A percentile compares a stretch with the other conserved stretches of the same genome.
These are phyloP conservation scores for Mycena pura DNA, from an alignment of 768 basidiomycete species.

Conservation along the genomic window DNA sequence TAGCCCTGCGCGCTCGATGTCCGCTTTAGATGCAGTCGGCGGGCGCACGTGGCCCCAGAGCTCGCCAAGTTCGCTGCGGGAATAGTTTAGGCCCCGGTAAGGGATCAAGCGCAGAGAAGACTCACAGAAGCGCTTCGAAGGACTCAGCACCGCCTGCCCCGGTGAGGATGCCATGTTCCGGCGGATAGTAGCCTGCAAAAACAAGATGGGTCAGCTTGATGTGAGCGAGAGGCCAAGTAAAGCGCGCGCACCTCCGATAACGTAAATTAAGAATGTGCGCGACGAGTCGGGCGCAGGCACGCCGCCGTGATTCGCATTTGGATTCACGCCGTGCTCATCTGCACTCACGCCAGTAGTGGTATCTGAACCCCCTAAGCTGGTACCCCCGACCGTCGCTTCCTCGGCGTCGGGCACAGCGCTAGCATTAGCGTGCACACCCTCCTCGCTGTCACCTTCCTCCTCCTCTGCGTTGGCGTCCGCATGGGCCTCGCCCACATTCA, in stretches of 20 bases:
- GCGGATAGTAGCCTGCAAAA: conserved; percentile 84
- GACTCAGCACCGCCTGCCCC: conserved; percentile 77
- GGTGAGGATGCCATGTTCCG: conserved; percentile 88
- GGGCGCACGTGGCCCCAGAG: conserved; percentile 84
- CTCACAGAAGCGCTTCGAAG: conserved; percentile 79
- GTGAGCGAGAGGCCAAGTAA: conserved; percentile 10
- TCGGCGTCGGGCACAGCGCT: no score
- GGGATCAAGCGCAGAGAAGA: conserved; percentile 15
- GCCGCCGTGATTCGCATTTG: not conserved
- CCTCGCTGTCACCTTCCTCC: no score
- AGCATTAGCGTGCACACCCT: no score
- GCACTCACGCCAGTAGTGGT: no score
- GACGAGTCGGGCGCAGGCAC: conserved; percentile 39
- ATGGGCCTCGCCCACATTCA: no score
- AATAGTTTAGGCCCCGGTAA: not conserved
- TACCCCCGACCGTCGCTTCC: no score
- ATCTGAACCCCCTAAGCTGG: no score
- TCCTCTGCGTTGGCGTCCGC: no score
- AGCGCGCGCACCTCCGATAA: conserved; percentile 83
- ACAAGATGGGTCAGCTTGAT: not conserved
- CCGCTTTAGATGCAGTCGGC: conserved; percentile 80
- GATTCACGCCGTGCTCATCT: conserved; percentile 1
- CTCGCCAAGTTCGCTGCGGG: conserved; percentile 77
- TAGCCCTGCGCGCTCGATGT: conserved; percentile 85
- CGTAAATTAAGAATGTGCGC: conserved; percentile 88